phyloP scores from a whole-genome alignment of 1,284 basidiomycete genomes.

The Schizophyllum amplum region DNA sequence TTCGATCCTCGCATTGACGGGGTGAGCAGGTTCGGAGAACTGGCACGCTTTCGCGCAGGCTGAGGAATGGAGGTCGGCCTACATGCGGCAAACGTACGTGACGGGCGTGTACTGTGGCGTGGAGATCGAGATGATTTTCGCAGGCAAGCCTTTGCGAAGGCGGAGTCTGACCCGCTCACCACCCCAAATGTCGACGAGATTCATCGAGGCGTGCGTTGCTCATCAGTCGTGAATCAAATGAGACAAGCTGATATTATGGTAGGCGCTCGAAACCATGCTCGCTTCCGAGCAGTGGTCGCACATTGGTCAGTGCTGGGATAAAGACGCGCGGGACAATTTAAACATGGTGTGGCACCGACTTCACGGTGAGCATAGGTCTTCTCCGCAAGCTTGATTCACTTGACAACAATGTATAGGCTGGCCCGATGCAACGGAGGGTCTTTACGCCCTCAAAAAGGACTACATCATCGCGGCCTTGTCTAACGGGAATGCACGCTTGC shows the following conservation, averaged over 20 bases:
- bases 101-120: background rate
- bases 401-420: conserved; percentile 7
- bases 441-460: conserved; percentile 9
- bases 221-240: background rate
- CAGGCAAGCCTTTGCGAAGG: conserved; percentile 8
- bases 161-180: conserved; percentile 35
- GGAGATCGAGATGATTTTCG: background rate
- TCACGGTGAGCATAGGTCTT: conserved; percentile 3
- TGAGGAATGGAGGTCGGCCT: conserved; percentile 25
- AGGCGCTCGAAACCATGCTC: conserved; percentile 11
- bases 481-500: conserved; percentile 36
- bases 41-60: conserved; percentile 11
- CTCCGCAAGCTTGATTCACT: no score
- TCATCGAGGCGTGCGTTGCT: background rate
- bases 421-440: conserved; percentile 8
- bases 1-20: background rate
- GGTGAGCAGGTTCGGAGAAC: conserved; percentile 8
- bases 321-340: conserved; percentile 7
- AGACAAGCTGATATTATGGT: background rate
- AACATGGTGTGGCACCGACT: conserved; percentile 9
- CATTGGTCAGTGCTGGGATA: conserved; percentile 4
- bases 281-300: conserved; percentile 2
- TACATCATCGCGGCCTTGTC: conserved; percentile 47
- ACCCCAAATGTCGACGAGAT: conserved; percentile 10
- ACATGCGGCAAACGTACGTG: conserved; percentile 38